phyloP scores from a whole-genome alignment of 768 basidiomycete species.

The Amanita rubescens region DNA sequence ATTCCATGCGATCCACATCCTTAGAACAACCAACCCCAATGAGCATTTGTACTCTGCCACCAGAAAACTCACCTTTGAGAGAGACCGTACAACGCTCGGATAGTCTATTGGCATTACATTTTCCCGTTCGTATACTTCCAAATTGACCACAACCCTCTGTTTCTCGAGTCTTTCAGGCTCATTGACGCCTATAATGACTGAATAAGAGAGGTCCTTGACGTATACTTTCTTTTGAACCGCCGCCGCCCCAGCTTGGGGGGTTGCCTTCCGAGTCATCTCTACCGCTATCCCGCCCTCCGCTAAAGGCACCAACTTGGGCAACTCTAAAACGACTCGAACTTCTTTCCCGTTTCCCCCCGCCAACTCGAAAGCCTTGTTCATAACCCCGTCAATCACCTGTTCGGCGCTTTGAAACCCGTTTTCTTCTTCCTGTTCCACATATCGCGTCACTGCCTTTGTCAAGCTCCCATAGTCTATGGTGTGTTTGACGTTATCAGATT shows the following conservation, averaged over 20 bases:
- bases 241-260: background rate
- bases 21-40: conserved; percentile 18
- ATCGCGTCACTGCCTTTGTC: conserved; percentile 35
- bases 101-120: conserved; percentile 28
- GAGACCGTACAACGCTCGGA: conserved; percentile 23
- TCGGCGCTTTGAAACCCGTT: conserved; percentile 21
- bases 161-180: conserved; percentile 58
- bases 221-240: conserved; percentile 21
- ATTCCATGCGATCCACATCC: conserved; percentile 42
- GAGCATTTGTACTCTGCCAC: no score
- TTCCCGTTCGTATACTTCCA: conserved; percentile 18
- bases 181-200: conserved; percentile 64
- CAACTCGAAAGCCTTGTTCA: conserved; percentile 28
- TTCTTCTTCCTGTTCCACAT: conserved; percentile 16
- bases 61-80: conserved; percentile 25
- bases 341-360: conserved; percentile 28
- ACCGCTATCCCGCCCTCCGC: conserved; percentile 17
- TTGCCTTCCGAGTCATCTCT: background rate
- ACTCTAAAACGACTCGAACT: conserved; percentile 34
- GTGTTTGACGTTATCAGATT: conserved; percentile 43
- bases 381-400: conserved; percentile 29
- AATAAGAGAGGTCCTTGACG: conserved; percentile 40
- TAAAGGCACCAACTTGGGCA: conserved; percentile 42
- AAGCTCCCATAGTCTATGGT: conserved; percentile 64
- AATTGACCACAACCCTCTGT: conserved; percentile 53